A percentile compares a stretch with the other conserved stretches of the same genome.
Conservation (phyloP, 805 yeast species). For the Hyphopichia homilentoma region DNA sequence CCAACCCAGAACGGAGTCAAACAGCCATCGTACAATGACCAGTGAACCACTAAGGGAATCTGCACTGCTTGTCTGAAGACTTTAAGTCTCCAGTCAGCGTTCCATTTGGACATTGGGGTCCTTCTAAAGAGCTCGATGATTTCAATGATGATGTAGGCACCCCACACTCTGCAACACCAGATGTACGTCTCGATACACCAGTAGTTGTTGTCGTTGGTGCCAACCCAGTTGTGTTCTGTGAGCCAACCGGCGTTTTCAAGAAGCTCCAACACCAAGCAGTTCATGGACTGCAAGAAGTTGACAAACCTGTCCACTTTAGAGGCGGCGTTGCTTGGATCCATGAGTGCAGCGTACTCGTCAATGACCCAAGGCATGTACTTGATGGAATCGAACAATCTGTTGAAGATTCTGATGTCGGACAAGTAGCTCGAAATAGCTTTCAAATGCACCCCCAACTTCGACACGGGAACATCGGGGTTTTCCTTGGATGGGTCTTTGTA, state of each 20-base stretch:
- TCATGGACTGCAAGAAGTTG: constrained; percentile 36
- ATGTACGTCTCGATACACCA: constrained; percentile 43
- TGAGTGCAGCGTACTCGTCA: constrained; percentile 31
- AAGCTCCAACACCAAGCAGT: constrained; percentile 37
- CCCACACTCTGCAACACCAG: constrained; percentile 46
- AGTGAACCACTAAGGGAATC: constrained; percentile 40
- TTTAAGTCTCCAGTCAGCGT: constrained; percentile 30
- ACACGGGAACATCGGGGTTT: constrained; percentile 10
- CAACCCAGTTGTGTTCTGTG: constrained; percentile 44
- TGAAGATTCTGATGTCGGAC: constrained; percentile 40
- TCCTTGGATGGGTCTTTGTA: no score
- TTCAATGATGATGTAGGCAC: constrained; percentile 35
- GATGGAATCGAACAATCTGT: constrained; percentile 37
- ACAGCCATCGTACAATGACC: constrained; percentile 44
- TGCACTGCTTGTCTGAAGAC: constrained; percentile 37
- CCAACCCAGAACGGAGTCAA: constrained; percentile 47
- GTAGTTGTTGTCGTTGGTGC: constrained; percentile 34
- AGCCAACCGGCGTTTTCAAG: constrained; percentile 44
- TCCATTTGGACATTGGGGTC: constrained; percentile 35
- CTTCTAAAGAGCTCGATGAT: constrained; percentile 38
- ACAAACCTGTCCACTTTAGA: constrained; percentile 30
- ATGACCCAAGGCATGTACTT: constrained; percentile 44
- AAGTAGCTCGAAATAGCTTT: constrained; percentile 33
- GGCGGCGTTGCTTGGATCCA: constrained; percentile 18
- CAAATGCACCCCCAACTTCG: constrained; percentile 31